These are phyloP conservation scores for Aphanomyces euteiches DNA, from an alignment of 352 stramenopile genomes.

Conservation along the genomic window DNA sequence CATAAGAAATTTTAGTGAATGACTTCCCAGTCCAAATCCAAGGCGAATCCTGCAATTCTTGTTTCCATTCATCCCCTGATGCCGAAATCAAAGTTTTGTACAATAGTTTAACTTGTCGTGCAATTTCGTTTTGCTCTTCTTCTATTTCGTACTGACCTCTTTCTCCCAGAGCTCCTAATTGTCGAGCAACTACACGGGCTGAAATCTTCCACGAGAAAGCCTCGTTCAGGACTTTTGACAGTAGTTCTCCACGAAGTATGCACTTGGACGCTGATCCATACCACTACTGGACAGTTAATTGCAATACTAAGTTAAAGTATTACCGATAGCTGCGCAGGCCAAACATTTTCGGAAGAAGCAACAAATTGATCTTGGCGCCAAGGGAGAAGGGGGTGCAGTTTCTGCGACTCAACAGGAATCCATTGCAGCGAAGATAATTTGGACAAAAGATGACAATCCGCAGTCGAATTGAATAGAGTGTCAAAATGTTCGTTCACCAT, in stretches of 20 bases:
- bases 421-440: neutral
- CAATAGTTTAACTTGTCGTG: slow-evolving; percentile 48
- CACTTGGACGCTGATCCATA: slow-evolving; percentile 16
- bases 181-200: neutral
- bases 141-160: neutral
- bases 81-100: slow-evolving; percentile 42
- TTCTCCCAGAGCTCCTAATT: slow-evolving; percentile 1
- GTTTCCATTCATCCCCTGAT: slow-evolving; percentile 37
- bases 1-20: slow-evolving; percentile 51
- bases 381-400: neutral
- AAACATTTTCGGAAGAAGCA: neutral
- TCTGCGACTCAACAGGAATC: neutral
- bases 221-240: neutral
- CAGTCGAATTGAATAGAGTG: slow-evolving; percentile 36
- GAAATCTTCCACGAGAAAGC: neutral
- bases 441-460: neutral
- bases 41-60: slow-evolving; percentile 38
- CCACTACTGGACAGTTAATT: neutral
- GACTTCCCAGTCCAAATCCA: slow-evolving; percentile 72
- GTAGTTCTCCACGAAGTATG: slow-evolving; percentile 1
- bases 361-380: slow-evolving; percentile 4
- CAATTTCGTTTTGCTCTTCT: neutral
- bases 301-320: neutral
- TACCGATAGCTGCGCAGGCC: neutral
- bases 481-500: slow-evolving; percentile 80